Percentiles rank a stretch among this genome's conserved stretches.
Conservation (phyloP, 2,329 filamentous ascomycete species). For the Talaromyces funiculosus region DNA sequence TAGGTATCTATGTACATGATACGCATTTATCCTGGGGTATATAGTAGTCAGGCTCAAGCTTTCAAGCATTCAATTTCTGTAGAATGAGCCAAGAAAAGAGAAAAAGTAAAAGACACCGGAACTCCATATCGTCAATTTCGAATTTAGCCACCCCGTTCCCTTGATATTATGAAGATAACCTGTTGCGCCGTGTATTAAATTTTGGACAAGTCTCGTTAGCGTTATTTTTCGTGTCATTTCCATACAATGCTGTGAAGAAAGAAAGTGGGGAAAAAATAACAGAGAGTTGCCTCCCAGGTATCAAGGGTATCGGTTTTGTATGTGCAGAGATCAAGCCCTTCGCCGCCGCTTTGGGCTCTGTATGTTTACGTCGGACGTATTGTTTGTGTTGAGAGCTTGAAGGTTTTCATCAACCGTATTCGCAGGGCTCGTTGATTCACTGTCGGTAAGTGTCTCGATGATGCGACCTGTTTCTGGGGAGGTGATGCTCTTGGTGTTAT, state of each 20-base stretch:
- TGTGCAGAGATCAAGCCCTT: not conserved
- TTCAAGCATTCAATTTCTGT: not conserved
- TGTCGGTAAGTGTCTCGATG: slow-evolving; percentile 42
- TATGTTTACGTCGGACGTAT: not conserved
- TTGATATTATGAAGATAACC: not conserved
- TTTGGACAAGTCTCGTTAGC: not conserved
- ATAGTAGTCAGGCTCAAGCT: not conserved
- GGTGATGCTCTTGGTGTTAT: slow-evolving; percentile 13
- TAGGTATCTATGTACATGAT: not conserved
- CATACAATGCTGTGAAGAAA: not conserved
- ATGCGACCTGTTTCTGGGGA: slow-evolving; percentile 28
- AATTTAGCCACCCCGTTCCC: not conserved
- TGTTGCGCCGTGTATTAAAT: not conserved
- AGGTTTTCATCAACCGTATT: slow-evolving; percentile 29
- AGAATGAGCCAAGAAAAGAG: not conserved
- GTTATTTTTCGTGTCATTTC: not conserved
- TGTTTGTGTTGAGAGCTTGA: slow-evolving; percentile 6
- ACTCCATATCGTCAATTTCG: not conserved
- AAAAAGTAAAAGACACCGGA: not conserved
- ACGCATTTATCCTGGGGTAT: not conserved
- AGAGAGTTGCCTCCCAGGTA: not conserved
- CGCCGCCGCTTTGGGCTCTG: slow-evolving; percentile 11
- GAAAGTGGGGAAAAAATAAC: too few species aligned
- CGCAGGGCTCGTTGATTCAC: slow-evolving; percentile 39
- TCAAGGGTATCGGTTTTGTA: not conserved